These are phyloP conservation scores for Zygoascus biomembranicola DNA, from an alignment of 805 yeast species.

Conservation along the genomic window DNA sequence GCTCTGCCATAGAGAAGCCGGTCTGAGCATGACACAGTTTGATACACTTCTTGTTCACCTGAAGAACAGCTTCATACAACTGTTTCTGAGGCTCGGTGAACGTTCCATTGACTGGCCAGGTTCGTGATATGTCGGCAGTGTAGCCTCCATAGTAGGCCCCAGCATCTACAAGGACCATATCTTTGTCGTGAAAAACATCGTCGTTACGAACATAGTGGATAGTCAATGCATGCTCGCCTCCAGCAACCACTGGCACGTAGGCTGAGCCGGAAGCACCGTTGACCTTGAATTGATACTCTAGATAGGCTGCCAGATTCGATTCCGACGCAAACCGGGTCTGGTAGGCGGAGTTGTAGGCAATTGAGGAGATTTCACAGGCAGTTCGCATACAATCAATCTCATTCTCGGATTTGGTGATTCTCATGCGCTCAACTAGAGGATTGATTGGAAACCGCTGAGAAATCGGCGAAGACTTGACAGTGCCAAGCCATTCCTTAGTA, in stretches of 20 bases:
- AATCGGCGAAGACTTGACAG: neutral
- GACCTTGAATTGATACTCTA: conserved; percentile 72
- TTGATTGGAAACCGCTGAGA: neutral
- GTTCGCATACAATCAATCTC: conserved; percentile 74
- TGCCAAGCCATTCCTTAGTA: neutral
- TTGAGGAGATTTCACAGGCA: conserved; percentile 75
- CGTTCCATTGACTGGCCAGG: conserved; percentile 81
- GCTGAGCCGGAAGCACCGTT: conserved; percentile 61
- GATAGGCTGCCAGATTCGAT: conserved; percentile 64
- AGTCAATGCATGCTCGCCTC: conserved; percentile 81
- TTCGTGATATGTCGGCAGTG: conserved; percentile 89
- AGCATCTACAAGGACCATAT: conserved; percentile 88
- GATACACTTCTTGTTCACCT: conserved; percentile 74
- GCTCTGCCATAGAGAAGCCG: conserved; percentile 54
- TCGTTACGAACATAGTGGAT: conserved; percentile 94
- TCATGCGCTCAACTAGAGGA: conserved; percentile 21
- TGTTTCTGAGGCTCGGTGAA: conserved; percentile 78
- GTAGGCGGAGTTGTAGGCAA: conserved; percentile 78
- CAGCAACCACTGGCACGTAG: conserved; percentile 93
- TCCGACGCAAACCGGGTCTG: conserved; percentile 56
- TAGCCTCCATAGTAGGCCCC: conserved; percentile 93
- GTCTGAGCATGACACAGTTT: conserved; percentile 49
- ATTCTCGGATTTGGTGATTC: conserved; percentile 66
- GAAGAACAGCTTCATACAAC: conserved; percentile 78
- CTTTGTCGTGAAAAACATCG: conserved; percentile 66